Conservation (phyloP, 2,329 filamentous ascomycete genomes). For the Xylariaceae sp. region DNA sequence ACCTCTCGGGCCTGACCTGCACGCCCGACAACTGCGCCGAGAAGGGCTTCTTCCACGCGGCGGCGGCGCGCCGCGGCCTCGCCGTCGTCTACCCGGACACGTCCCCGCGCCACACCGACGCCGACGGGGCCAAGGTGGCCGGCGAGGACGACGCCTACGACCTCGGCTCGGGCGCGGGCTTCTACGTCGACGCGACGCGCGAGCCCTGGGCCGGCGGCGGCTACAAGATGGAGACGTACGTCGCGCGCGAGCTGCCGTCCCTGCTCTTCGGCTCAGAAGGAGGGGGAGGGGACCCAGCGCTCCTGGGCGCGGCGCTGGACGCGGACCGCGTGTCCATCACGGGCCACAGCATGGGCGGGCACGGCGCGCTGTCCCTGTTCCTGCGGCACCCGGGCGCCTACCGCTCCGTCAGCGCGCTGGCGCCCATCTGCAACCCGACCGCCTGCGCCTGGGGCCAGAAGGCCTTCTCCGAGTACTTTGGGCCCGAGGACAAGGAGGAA, state of each 20-base stretch:
- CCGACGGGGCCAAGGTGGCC: constrained; percentile 68
- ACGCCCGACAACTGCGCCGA: constrained; percentile 79
- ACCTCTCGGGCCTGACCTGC: constrained; percentile 90
- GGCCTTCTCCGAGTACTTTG: constrained; percentile 87
- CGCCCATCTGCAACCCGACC: constrained; percentile 80
- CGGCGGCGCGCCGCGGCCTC: constrained; percentile 71
- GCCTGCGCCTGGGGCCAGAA: constrained; percentile 92
- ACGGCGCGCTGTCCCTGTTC: constrained; percentile 88
- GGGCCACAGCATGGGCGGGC: constrained; percentile 95
- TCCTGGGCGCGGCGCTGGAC: constrained; percentile 64
- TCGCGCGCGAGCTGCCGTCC: constrained; percentile 78
- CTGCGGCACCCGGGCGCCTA: constrained; percentile 87
- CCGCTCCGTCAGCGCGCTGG: constrained; percentile 81
- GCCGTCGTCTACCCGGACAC: constrained; percentile 96
- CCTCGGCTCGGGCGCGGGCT: constrained; percentile 86
- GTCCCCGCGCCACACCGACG: constrained; percentile 72
- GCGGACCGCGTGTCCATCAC: constrained; percentile 67
- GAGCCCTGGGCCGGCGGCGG: constrained; percentile 65
- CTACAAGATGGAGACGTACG: constrained; percentile 94
- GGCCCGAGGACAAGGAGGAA: constrained; percentile 41
- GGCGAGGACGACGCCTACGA: constrained; percentile 87
- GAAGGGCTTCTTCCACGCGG: constrained; percentile 85
- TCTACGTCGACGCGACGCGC: constrained; percentile 83
- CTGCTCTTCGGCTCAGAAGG: constrained; percentile 65
- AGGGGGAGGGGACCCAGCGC: constrained; percentile 44